Evolutionary conservation across 331 rosid species (phyloP).

Genomic region (Quercus tomentella): DNA sequence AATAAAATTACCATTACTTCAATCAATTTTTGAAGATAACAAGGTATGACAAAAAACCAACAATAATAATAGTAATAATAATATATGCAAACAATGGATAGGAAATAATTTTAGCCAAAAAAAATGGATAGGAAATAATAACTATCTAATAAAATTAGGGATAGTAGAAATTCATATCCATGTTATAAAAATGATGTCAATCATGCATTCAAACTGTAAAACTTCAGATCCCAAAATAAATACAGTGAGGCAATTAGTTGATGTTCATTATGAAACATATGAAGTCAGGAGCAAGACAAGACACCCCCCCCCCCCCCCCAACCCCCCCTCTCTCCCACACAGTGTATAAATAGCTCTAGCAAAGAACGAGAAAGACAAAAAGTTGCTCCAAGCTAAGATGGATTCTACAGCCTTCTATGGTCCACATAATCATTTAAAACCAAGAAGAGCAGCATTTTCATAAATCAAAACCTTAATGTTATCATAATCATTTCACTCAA

Average conservation of each 20-base stretch:
- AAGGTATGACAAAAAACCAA: not conserved
- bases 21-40: not conserved
- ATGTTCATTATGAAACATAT: not conserved
- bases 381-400: not conserved
- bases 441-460: too few species aligned
- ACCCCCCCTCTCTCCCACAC: too few species aligned
- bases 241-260: not conserved
- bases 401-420: not conserved
- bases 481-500: not conserved
- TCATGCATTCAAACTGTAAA: not conserved
- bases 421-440: too few species aligned
- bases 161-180: not conserved
- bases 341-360: not conserved
- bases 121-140: not conserved
- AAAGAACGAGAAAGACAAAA: not conserved
- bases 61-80: not conserved
- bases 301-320: too few species aligned
- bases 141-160: not conserved
- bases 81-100: not conserved
- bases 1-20: conserved; percentile 8
- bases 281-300: not conserved
- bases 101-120: too few species aligned
- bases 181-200: not conserved
- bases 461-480: not conserved
- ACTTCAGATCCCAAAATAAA: not conserved